Evolutionary conservation across 129 eudicot genomes (phyloP).

Genomic region (Helichrysum umbraculigerum): DNA sequence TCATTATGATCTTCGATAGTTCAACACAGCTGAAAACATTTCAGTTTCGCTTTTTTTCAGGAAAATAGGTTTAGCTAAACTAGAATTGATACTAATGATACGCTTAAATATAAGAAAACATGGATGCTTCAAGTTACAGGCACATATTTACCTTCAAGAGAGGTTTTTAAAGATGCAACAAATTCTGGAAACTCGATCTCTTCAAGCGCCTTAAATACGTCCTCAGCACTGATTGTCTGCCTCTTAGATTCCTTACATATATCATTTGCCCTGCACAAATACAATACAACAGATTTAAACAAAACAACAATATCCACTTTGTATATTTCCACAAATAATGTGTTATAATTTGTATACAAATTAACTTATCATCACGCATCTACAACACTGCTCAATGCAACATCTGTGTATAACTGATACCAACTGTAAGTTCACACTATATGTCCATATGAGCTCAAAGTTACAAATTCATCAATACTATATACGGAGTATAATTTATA

Average conservation of each 20-base stretch:
- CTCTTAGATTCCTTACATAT: constrained; percentile 85
- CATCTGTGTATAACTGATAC: not conserved
- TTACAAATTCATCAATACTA: not conserved
- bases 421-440: not conserved
- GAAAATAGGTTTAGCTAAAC: constrained; percentile 10
- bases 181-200: constrained; percentile 92
- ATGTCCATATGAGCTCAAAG: not conserved
- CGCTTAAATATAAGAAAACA: not conserved
- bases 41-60: constrained; percentile 1
- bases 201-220: constrained; percentile 86
- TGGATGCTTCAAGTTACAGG: constrained; percentile 6
- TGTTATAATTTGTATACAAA: not conserved
- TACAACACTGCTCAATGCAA: not conserved
- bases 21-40: not conserved
- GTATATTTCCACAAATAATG: constrained; percentile 9
- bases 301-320: not conserved
- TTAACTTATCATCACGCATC: not conserved
- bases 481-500: too few species aligned
- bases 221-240: constrained; percentile 77
- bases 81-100: not conserved
- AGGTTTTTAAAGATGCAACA: constrained; percentile 63
- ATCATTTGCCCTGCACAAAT: constrained; percentile 78
- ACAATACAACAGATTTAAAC: not conserved
- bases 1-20: not conserved
- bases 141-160: constrained; percentile 57